phyloP scores from a whole-genome alignment of 805 yeast species.

The Kurtzmaniella cleridarum region DNA sequence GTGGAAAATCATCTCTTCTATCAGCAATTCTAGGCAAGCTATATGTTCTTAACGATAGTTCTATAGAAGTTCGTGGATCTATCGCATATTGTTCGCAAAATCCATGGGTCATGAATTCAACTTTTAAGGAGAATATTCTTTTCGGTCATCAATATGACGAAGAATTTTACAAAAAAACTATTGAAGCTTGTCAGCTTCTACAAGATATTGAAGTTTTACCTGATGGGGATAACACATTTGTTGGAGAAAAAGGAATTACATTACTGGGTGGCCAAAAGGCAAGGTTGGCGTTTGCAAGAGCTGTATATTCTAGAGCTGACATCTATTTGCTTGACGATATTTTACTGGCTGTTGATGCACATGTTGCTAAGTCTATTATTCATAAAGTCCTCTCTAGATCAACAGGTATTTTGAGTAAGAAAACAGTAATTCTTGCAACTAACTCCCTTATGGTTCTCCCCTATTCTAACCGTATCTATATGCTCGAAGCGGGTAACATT shows the following conservation, averaged over 20 bases:
- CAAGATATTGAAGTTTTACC: constrained; percentile 44
- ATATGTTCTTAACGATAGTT: background rate
- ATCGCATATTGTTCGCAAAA: constrained; percentile 60
- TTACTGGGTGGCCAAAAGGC: constrained; percentile 63
- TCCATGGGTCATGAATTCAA: constrained; percentile 49
- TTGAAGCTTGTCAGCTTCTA: constrained; percentile 46
- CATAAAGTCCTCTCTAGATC: constrained; percentile 40
- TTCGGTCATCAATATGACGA: constrained; percentile 45
- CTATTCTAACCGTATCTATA: constrained; percentile 56
- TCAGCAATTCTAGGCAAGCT: constrained; percentile 52
- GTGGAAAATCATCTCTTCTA: constrained; percentile 60
- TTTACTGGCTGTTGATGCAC: constrained; percentile 68
- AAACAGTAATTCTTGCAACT: constrained; percentile 54
- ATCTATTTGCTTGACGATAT: constrained; percentile 60
- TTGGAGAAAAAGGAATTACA: constrained; percentile 59
- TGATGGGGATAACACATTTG: constrained; percentile 50
- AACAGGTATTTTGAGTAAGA: constrained; percentile 44
- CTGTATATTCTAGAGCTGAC: constrained; percentile 59
- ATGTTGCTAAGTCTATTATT: constrained; percentile 55
- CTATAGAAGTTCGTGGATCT: constrained; percentile 28
- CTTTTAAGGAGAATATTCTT: constrained; percentile 45
- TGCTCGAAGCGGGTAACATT: constrained; percentile 50
- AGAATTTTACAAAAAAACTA: constrained; percentile 34
- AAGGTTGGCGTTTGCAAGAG: constrained; percentile 60
- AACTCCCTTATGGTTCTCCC: constrained; percentile 51